Conservation (phyloP, 2,329 filamentous ascomycete species). For the Penicillium italicum region DNA sequence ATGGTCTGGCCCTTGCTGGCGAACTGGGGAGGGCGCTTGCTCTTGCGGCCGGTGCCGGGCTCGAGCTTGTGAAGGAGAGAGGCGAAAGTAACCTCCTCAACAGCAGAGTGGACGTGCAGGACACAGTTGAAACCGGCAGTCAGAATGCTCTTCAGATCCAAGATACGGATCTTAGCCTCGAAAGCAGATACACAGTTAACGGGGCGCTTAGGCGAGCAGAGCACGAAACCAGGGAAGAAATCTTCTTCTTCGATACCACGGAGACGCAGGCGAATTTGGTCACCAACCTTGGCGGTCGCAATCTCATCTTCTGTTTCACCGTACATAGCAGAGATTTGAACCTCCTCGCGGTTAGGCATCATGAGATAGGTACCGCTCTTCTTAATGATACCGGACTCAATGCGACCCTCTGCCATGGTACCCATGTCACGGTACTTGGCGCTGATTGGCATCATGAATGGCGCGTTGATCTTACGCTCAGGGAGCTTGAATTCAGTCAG, state of each 20-base stretch:
- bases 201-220: slow-evolving; percentile 89
- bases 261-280: slow-evolving; percentile 88
- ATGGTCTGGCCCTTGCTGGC: slow-evolving; percentile 77
- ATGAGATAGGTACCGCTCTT: slow-evolving; percentile 82
- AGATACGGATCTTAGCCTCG: slow-evolving; percentile 92
- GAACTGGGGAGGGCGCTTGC: slow-evolving; percentile 88
- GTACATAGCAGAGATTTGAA: slow-evolving; percentile 81
- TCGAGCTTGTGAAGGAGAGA: slow-evolving; percentile 88
- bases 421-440: slow-evolving; percentile 97
- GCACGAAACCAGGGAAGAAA: slow-evolving; percentile 88
- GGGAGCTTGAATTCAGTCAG: slow-evolving; percentile 90
- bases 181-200: slow-evolving; percentile 88
- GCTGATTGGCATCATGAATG: slow-evolving; percentile 98
- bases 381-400: slow-evolving; percentile 90
- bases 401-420: slow-evolving; percentile 95
- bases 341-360: slow-evolving; percentile 88
- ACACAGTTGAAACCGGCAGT: slow-evolving; percentile 97
- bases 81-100: slow-evolving; percentile 93
- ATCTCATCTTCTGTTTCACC: slow-evolving; percentile 97
- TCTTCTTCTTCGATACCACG: slow-evolving; percentile 98
- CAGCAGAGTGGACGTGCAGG: slow-evolving; percentile 92
- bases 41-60: slow-evolving; percentile 89
- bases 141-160: slow-evolving; percentile 92
- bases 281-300: slow-evolving; percentile 75
- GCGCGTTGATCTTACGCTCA: slow-evolving; percentile 93